Evolutionary conservation across 78 protist genomes (phyloP).

Genomic region (Dictyostelium purpureum): DNA sequence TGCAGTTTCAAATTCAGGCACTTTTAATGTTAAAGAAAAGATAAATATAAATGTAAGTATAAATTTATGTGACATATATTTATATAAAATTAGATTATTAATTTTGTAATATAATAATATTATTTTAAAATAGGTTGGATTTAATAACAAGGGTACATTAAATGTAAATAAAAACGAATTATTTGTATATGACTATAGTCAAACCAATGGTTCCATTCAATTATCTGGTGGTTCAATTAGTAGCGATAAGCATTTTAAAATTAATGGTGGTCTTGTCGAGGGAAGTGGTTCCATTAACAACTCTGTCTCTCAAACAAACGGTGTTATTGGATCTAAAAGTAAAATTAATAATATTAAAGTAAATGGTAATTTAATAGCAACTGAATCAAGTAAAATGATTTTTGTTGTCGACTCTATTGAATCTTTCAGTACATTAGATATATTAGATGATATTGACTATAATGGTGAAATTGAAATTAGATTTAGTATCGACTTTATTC

Average conservation of each 20-base stretch:
- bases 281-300: background rate
- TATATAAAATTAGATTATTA: too few species aligned
- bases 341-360: background rate
- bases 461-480: background rate
- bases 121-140: too few species aligned
- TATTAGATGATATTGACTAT: background rate
- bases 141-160: background rate
- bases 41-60: background rate
- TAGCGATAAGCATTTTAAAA: background rate
- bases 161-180: background rate
- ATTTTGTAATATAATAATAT: too few species aligned
- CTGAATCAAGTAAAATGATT: background rate
- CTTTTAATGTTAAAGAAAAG: background rate
- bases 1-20: background rate
- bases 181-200: background rate
- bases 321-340: background rate
- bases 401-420: background rate
- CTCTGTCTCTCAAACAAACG: background rate
- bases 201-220: background rate
- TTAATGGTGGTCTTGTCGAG: background rate
- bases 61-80: too few species aligned
- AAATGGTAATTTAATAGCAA: background rate
- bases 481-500: background rate
- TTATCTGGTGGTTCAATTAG: background rate
- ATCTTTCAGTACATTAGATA: background rate